phyloP scores from a whole-genome alignment of 352 stramenopile genomes.

The Globisporangium abappressorium region DNA sequence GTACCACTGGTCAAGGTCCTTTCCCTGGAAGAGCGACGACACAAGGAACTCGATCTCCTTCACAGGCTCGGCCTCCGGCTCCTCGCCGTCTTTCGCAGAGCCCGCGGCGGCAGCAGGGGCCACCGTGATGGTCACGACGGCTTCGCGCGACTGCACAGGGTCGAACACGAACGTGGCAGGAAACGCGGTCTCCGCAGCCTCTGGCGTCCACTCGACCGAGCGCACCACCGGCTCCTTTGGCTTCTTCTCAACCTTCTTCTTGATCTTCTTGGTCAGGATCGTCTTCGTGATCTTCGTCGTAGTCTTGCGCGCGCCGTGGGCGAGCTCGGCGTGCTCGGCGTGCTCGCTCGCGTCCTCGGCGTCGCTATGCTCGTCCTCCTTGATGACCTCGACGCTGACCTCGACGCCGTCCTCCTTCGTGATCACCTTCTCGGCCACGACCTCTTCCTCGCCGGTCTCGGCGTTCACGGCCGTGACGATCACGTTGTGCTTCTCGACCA shows the following conservation, averaged over 20 bases:
- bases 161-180: constrained; percentile 79
- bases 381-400: constrained; percentile 28
- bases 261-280: constrained; percentile 52
- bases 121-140: constrained; percentile 70
- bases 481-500: constrained; percentile 54
- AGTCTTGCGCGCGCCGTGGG: constrained; percentile 41
- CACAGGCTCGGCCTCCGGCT: constrained; percentile 54
- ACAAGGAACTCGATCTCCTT: constrained; percentile 82
- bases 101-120: constrained; percentile 16
- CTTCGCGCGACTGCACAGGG: constrained; percentile 78
- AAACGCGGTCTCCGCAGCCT: constrained; percentile 29
- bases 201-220: constrained; percentile 28
- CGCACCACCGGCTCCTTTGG: constrained; percentile 33
- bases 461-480: constrained; percentile 46
- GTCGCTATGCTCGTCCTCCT: constrained; percentile 32
- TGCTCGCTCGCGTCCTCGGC: constrained; percentile 9
- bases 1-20: constrained; percentile 70
- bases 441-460: constrained; percentile 15
- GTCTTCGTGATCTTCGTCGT: constrained; percentile 61
- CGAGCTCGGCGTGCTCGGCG: constrained; percentile 13
- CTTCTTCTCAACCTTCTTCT: constrained; percentile 45
- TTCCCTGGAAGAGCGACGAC: constrained; percentile 65
- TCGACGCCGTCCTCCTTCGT: constrained; percentile 37
- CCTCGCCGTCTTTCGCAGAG: constrained; percentile 20
- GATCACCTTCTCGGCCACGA: constrained; percentile 22